Conservation (phyloP, 1,284 basidiomycete genomes). For the Microbotryomycetes sp. region DNA sequence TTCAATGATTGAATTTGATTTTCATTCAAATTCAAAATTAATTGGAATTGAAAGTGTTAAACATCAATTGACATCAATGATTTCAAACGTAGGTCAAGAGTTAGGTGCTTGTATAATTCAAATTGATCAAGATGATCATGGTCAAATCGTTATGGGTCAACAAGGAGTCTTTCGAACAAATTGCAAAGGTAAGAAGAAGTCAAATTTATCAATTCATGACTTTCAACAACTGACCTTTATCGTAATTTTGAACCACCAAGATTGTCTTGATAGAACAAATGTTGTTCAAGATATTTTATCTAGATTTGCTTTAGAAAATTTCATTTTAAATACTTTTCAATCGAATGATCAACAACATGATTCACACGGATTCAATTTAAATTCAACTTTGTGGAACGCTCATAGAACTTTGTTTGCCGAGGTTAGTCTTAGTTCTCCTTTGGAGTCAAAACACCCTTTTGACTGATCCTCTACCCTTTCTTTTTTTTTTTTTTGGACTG, state of each 20-base stretch:
- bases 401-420: constrained; percentile 96
- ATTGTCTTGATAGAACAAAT: constrained; percentile 92
- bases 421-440: constrained; percentile 20
- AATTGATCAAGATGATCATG: constrained; percentile 56
- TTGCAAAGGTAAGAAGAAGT: constrained; percentile 81
- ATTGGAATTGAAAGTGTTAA: constrained; percentile 83
- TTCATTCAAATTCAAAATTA: constrained; percentile 72
- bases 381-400: constrained; percentile 63
- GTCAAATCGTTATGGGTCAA: constrained; percentile 71
- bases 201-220: neutral
- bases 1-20: constrained; percentile 82
- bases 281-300: constrained; percentile 88
- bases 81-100: constrained; percentile 62
- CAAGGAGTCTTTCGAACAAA: constrained; percentile 89
- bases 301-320: constrained; percentile 58
- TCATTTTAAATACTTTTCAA: constrained; percentile 37
- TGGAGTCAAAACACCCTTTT: neutral
- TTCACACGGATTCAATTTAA: no score
- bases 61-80: constrained; percentile 59
- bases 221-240: constrained; percentile 2
- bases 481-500: no score
- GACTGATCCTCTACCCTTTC: no score
- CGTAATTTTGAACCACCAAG: neutral
- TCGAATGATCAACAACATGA: no score
- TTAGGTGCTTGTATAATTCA: constrained; percentile 66